A percentile compares a stretch with the other conserved stretches of the same genome.
These are phyloP conservation scores for Kwoniella sp. DNA, from an alignment of 768 basidiomycete species.

Conservation along the genomic window DNA sequence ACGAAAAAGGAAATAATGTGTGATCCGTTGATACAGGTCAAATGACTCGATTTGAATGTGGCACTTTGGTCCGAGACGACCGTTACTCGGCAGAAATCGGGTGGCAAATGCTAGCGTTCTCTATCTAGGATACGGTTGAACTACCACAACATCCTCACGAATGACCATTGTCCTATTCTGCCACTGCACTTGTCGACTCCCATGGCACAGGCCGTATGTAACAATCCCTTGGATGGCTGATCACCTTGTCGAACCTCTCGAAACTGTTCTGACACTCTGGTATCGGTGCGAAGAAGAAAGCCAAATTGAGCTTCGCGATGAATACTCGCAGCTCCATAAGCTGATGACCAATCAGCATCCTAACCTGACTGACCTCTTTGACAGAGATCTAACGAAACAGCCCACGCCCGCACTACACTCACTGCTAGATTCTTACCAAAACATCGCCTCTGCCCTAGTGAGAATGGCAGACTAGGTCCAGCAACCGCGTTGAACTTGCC, in stretches of 20 bases:
- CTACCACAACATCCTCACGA: too few species aligned
- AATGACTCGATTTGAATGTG: not conserved
- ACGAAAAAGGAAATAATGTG: not conserved
- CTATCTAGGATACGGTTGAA: too few species aligned
- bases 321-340: slow-evolving; percentile 47
- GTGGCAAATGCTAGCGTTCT: not conserved
- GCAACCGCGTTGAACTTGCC: slow-evolving; percentile 39
- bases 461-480: slow-evolving; percentile 48
- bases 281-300: slow-evolving; percentile 50
- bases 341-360: slow-evolving; percentile 22
- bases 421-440: slow-evolving; percentile 52
- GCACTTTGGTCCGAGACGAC: not conserved
- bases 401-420: slow-evolving; percentile 24
- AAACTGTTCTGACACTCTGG: slow-evolving; percentile 31
- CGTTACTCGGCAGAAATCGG: not conserved
- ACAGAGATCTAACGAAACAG: too few species aligned
- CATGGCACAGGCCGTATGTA: slow-evolving; percentile 40
- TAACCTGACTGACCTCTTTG: too few species aligned
- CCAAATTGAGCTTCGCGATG: slow-evolving; percentile 40
- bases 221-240: slow-evolving; percentile 38
- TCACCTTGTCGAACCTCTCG: slow-evolving; percentile 32
- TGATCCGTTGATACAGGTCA: not conserved
- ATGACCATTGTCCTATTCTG: too few species aligned
- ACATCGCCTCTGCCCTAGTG: slow-evolving; percentile 45
- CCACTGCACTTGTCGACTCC: slow-evolving; percentile 10